Conservation (phyloP, 2,329 filamentous ascomycete genomes). For the Chrysoporthe austroafricana region DNA sequence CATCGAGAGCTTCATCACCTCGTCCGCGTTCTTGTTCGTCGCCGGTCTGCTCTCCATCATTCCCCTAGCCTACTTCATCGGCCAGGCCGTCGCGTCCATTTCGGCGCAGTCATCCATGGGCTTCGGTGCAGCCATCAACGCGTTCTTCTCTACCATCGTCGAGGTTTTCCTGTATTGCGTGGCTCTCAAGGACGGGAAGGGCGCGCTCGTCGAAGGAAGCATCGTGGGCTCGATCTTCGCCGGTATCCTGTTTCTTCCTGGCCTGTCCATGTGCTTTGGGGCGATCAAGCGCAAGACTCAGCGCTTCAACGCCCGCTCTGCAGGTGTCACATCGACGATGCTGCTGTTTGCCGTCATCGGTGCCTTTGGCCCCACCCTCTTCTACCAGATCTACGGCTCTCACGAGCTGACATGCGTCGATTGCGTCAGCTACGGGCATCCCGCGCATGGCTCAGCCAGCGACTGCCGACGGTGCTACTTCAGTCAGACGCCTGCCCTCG, state of each 20-base stretch:
- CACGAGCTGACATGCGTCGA: constrained; percentile 89
- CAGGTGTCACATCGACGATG: constrained; percentile 97
- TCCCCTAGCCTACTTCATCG: constrained; percentile 96
- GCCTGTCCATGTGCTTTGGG: constrained; percentile 97
- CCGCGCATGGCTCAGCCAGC: constrained; percentile 48
- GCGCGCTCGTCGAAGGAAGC: constrained; percentile 90
- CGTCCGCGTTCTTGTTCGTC: constrained; percentile 83
- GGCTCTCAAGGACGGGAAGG: constrained; percentile 89
- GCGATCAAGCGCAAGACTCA: constrained; percentile 98
- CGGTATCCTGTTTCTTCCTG: constrained; percentile 91
- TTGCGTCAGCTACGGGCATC: constrained; percentile 54
- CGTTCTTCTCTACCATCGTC: constrained; percentile 96
- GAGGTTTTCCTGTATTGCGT: constrained; percentile 98
- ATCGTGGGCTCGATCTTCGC: constrained; percentile 98
- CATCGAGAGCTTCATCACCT: constrained; percentile 74
- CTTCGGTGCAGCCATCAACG: constrained; percentile 93
- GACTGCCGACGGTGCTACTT: constrained; percentile 96
- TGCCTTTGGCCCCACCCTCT: constrained; percentile 92
- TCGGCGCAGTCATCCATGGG: constrained; percentile 99
- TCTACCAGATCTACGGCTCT: constrained; percentile 98
- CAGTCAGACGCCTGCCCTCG: constrained; percentile 79
- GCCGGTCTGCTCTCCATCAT: constrained; percentile 90
- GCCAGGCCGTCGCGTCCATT: constrained; percentile 96
- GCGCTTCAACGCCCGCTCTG: constrained; percentile 94
- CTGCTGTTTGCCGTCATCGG: constrained; percentile 93